phyloP scores from a whole-genome alignment of 306 rosid genomes.

The Phaseolus lunatus region DNA sequence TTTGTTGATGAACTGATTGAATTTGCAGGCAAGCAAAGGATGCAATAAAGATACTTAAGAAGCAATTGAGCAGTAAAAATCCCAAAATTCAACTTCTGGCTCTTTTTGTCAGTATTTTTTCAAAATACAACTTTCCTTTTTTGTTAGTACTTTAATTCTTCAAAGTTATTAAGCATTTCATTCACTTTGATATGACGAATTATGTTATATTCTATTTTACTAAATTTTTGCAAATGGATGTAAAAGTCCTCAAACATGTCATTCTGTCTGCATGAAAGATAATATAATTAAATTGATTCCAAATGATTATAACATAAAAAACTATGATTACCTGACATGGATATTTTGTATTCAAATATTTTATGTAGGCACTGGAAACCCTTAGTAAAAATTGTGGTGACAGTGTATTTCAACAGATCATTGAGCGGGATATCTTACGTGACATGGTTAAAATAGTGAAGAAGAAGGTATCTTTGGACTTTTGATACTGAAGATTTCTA shows the following conservation, averaged over 20 bases:
- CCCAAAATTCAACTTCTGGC: conserved; percentile 86
- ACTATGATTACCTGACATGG: conserved; percentile 33
- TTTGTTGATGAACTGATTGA: conserved; percentile 35
- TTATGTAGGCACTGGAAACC: conserved; percentile 86
- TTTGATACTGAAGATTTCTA: conserved; percentile 23
- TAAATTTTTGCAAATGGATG: not conserved
- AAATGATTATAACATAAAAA: conserved; percentile 18
- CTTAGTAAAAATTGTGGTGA: conserved; percentile 97
- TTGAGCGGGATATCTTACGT: conserved; percentile 87
- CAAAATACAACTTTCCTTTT: not conserved
- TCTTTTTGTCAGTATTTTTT: conserved; percentile 75
- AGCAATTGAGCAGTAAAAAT: conserved; percentile 79
- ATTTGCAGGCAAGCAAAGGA: conserved; percentile 95
- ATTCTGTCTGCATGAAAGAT: not conserved
- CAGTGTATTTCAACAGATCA: conserved; percentile 77
- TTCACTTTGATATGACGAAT: conserved; percentile 24
- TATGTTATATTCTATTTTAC: conserved; percentile 1
- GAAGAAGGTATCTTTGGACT: conserved; percentile 74
- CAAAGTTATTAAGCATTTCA: conserved; percentile 26
- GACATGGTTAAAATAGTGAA: conserved; percentile 98
- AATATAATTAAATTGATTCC: not conserved
- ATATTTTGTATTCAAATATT: conserved; percentile 21
- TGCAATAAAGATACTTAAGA: conserved; percentile 91
- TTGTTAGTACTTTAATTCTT: conserved; percentile 29
- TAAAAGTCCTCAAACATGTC: not conserved